These are phyloP conservation scores for Vicia faba DNA, from an alignment of 306 rosid genomes.

Conservation along the genomic window DNA sequence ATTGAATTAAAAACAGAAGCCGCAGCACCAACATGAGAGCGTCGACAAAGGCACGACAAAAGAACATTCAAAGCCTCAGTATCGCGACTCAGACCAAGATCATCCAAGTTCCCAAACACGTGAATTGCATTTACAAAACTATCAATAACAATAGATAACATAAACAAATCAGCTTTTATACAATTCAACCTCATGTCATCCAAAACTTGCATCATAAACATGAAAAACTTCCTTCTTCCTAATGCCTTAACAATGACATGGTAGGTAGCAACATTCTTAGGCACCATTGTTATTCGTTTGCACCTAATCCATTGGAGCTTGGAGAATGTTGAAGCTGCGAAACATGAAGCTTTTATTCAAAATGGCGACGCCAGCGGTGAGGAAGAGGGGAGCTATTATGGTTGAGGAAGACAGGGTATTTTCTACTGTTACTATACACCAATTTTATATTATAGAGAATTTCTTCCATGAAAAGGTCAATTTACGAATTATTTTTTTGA, in stretches of 20 bases:
- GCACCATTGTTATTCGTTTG: conserved; percentile 22
- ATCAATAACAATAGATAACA: conserved; percentile 64
- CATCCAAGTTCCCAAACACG: conserved; percentile 54
- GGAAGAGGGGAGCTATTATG: too few relatives aligned
- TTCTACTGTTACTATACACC: too few relatives aligned
- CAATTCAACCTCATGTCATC: conserved; percentile 47
- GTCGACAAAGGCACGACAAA: conserved; percentile 58
- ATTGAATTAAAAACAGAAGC: conserved; percentile 55
- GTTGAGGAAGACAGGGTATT: too few relatives aligned
- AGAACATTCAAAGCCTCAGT: conserved; percentile 64
- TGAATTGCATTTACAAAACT: conserved; percentile 69
- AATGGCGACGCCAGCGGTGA: too few relatives aligned
- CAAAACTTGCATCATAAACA: conserved; percentile 51
- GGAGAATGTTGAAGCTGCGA: too few relatives aligned
- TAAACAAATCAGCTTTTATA: conserved; percentile 48
- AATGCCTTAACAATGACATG: conserved; percentile 65
- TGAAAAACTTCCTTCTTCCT: conserved; percentile 77
- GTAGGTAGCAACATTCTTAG: conserved; percentile 46
- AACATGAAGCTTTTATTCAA: too few relatives aligned
- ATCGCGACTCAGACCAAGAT: conserved; percentile 55
- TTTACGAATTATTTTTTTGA: too few relatives aligned
- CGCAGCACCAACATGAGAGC: conserved; percentile 70
- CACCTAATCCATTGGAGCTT: too few relatives aligned
- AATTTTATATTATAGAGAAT: too few relatives aligned
- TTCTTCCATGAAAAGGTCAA: too few relatives aligned